Conservation (phyloP, 2,329 filamentous ascomycete genomes). For the Stemphylium beticola region DNA sequence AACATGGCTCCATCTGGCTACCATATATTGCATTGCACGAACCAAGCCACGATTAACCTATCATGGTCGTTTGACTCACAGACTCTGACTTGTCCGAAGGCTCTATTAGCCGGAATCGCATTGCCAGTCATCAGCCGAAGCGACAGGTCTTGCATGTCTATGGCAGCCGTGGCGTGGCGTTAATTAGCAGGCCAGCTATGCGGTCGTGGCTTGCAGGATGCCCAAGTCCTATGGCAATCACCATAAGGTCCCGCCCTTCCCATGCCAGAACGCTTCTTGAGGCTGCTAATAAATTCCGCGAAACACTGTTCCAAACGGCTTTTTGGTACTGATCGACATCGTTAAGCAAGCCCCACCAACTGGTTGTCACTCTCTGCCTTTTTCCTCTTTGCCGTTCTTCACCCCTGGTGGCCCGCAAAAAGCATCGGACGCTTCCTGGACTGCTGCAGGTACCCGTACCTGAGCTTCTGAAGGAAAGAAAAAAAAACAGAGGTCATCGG, state of each 20-base stretch:
- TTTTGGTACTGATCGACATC: constrained; percentile 33
- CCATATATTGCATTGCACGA: constrained; percentile 36
- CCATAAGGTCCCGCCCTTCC: constrained; percentile 38
- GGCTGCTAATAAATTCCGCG: constrained; percentile 21
- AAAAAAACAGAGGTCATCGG: constrained; percentile 1
- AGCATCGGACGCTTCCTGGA: constrained; percentile 15
- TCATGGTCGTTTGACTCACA: constrained; percentile 15
- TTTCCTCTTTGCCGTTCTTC: constrained; percentile 14
- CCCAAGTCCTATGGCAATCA: constrained; percentile 30
- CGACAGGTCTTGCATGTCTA: constrained; percentile 21
- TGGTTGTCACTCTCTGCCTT: constrained; percentile 32
- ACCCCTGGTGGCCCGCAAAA: constrained; percentile 13
- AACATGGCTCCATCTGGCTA: constrained; percentile 26
- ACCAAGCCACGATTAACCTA: constrained; percentile 23
- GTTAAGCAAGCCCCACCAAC: constrained; percentile 21
- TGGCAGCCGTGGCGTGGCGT: constrained; percentile 31
- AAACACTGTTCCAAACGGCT: constrained; percentile 20
- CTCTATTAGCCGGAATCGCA: constrained; percentile 36
- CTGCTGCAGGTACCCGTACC: constrained; percentile 26
- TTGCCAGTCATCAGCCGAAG: constrained; percentile 28
- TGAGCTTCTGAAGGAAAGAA: constrained; percentile 1
- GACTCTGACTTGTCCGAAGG: constrained; percentile 13
- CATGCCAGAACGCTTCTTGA: constrained; percentile 24
- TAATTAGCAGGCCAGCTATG: constrained; percentile 34
- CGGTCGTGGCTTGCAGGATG: constrained; percentile 35